Evolutionary conservation across 2,329 filamentous ascomycete species (phyloP).

Genomic region (Drechslerella dactyloides): DNA sequence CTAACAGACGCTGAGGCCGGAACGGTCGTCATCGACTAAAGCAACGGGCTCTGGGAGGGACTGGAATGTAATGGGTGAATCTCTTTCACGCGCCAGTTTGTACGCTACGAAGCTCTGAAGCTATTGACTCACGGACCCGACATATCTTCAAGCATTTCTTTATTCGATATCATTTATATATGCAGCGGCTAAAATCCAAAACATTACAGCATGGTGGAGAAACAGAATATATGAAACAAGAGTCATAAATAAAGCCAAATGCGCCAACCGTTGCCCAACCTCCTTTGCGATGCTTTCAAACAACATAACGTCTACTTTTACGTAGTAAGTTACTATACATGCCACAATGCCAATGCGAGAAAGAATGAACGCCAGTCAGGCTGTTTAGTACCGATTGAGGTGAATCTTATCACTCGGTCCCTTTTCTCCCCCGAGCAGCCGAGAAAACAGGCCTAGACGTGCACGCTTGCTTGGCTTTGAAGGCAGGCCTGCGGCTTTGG

Average conservation of each 20-base stretch:
- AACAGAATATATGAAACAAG: neutral
- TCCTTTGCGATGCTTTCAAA: neutral
- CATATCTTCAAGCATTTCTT: neutral
- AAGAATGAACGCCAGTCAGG: no score
- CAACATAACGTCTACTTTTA: no score
- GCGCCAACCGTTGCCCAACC: conserved; percentile 6
- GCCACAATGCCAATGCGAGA: no score
- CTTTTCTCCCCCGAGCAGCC: conserved; percentile 25
- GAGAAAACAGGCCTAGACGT: conserved; percentile 31
- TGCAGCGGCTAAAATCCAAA: neutral
- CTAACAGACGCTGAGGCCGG: neutral
- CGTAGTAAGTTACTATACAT: no score
- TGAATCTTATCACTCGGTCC: conserved; percentile 10
- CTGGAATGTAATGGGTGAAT: no score
- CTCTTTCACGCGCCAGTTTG: no score
- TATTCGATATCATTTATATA: conserved; percentile 2
- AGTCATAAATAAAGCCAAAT: neutral
- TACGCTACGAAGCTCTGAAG: no score
- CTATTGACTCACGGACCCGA: no score
- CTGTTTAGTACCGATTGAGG: conserved; percentile 1
- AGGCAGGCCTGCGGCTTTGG: conserved; percentile 24
- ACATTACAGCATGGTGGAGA: neutral
- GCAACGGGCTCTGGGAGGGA: no score
- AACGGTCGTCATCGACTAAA: no score
- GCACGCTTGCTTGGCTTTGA: conserved; percentile 33